Base-by-base conservation (phyloP, 2,329 filamentous ascomycete species). In the Fusarium algeriense region DNA sequence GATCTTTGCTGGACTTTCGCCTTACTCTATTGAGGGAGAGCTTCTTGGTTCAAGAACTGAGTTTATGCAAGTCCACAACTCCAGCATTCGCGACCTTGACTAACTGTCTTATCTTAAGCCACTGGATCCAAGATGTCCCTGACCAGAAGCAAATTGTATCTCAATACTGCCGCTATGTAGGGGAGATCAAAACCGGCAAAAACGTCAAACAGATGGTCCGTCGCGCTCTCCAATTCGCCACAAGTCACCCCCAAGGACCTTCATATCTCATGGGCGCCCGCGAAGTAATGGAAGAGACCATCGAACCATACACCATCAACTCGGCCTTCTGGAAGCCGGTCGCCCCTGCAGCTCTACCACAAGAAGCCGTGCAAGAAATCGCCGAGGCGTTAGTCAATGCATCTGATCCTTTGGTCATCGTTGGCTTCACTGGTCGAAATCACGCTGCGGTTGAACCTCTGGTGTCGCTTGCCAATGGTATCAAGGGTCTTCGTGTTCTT, bases 1-100 rank as follows among this genome's bases (percentile, higher is more conserved):
- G 4, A 81, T 86, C 19, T 81, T 86, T 62, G 84, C 84, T 0
- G 84, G 84, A 1, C 73, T 84, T 2, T 81, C 79, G 2, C 84
- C 83, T 3, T 80, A 80, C 23, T 85, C 84, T 0, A 78, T 81
- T 34, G 81, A 84, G 73, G 70, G 70, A 4, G 70, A 73, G 19
- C 14, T 73, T 10, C 6, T 30, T 1, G 70, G 70, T 0, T 61
- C 55, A 0, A 48, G 70, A 1, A 73, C 57, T 8, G 70, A 73
- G 40, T 73, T 61, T 5, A 63, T 70, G 70, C 59, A 2, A 58
- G 43, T 37, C 2, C 4, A 15, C 3, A 5, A 8, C 2, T 4
- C 1, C 3, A 15, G 0, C 9, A 6, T 0, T 5, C 5, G 5
- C 13, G 7, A 13, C 5, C 6, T 1, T 30, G 3, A 13, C 57